Conservation (phyloP, 768 basidiomycete species). For the Candolleomyces aberdarensis region DNA sequence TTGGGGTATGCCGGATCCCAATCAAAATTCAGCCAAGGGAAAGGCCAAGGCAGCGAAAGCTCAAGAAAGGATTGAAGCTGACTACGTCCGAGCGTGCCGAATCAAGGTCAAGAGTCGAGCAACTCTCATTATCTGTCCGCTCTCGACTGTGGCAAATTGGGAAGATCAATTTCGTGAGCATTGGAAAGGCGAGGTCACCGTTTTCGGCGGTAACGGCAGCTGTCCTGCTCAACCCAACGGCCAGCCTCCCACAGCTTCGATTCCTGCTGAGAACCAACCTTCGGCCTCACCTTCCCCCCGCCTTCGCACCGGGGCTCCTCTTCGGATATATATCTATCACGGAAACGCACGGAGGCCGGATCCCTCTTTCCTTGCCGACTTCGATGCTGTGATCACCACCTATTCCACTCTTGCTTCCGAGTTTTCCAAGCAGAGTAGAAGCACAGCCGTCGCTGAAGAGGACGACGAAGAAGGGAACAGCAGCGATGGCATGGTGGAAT, state of each 20-base stretch:
- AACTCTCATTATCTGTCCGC: conserved; percentile 93
- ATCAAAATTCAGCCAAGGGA: conserved; percentile 26
- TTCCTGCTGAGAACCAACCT: conserved; percentile 27
- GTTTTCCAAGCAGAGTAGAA: conserved; percentile 84
- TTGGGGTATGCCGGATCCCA: conserved; percentile 75
- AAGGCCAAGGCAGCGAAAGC: conserved; percentile 63
- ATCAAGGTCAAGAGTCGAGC: conserved; percentile 84
- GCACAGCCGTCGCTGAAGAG: conserved; percentile 51
- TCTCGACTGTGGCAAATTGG: conserved; percentile 98
- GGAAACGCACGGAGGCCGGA: conserved; percentile 86
- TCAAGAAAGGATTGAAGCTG: conserved; percentile 71
- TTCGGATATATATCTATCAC: conserved; percentile 95
- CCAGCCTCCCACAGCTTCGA: conserved; percentile 23
- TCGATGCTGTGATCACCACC: conserved; percentile 97
- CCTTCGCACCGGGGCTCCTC: conserved; percentile 43
- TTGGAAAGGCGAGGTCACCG: conserved; percentile 84
- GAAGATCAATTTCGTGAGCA: conserved; percentile 98
- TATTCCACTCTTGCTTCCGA: conserved; percentile 95
- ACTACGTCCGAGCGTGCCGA: conserved; percentile 64
- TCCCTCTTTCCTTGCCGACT: conserved; percentile 83
- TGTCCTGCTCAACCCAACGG: conserved; percentile 29
- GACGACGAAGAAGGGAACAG: conserved; percentile 72
- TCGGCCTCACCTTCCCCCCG: conserved; percentile 31
- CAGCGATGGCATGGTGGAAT: conserved; percentile 55
- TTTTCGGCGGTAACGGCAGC: conserved; percentile 74